Evolutionary conservation across 2,329 filamentous ascomycete species (phyloP).

Genomic region (Hypoxylon sp.): DNA sequence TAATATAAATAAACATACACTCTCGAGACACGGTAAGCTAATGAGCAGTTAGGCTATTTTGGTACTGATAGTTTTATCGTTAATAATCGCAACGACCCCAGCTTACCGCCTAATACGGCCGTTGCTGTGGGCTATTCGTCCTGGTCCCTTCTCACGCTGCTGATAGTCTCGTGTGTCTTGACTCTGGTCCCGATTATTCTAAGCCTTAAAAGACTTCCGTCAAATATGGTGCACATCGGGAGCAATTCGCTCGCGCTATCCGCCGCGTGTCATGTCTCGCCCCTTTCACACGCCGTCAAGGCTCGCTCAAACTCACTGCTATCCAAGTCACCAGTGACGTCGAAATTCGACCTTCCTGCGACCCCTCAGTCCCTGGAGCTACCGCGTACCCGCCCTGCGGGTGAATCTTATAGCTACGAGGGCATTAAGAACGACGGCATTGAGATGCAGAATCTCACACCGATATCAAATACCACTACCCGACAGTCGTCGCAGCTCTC

Average conservation of each 20-base stretch:
- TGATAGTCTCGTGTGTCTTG: conserved; percentile 31
- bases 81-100: conserved; percentile 11
- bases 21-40: background rate
- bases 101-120: conserved; percentile 38
- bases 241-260: conserved; percentile 48
- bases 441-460: conserved; percentile 29
- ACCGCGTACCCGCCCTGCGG: background rate
- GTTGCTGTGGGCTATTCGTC: conserved; percentile 37
- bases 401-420: conserved; percentile 15
- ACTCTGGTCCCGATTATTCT: conserved; percentile 37
- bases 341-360: conserved; percentile 4
- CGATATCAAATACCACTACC: background rate
- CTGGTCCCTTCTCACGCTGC: conserved; percentile 33
- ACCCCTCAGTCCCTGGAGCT: conserved; percentile 12
- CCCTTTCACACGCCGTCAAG: conserved; percentile 24
- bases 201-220: conserved; percentile 37
- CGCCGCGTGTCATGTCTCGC: conserved; percentile 47
- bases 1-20: background rate
- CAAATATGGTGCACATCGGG: conserved; percentile 39
- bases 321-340: background rate
- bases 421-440: conserved; percentile 9
- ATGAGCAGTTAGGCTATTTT: conserved; percentile 28
- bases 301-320: background rate
- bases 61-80: conserved; percentile 17
- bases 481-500: conserved; percentile 12